These are phyloP conservation scores for Paramecium tetraurelia DNA, from an alignment of 73 alveolate genomes.

Conservation along the genomic window DNA sequence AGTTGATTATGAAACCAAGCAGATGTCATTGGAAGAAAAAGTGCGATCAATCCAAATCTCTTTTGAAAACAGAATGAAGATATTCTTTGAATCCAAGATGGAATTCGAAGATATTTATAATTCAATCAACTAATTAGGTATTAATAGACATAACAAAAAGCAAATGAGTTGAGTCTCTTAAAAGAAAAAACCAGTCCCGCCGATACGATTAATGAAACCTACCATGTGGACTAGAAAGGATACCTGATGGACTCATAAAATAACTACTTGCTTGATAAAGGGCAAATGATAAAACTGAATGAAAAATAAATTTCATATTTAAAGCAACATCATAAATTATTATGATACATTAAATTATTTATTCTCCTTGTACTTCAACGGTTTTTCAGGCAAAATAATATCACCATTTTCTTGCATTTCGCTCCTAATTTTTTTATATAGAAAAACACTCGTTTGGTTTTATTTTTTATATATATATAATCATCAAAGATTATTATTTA, in stretches of 20 bases:
- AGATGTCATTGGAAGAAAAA: slow-evolving; percentile 16
- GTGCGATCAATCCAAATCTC: background rate
- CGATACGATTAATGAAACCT: background rate
- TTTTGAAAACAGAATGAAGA: background rate
- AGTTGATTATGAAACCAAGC: background rate
- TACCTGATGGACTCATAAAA: slow-evolving; percentile 33
- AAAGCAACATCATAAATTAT: slow-evolving; percentile 3
- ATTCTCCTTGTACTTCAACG: too few species aligned
- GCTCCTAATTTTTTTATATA: too few species aligned
- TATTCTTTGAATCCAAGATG: background rate
- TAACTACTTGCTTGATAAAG: background rate
- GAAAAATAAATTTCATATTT: slow-evolving; percentile 2
- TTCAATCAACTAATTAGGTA: background rate
- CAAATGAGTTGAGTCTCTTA: background rate
- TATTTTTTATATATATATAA: too few species aligned
- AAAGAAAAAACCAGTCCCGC: background rate
- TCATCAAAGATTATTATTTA: too few species aligned
- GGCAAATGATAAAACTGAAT: background rate
- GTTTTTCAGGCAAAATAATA: too few species aligned
- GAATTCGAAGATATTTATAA: background rate
- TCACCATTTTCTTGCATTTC: too few species aligned
- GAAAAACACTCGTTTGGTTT: too few species aligned
- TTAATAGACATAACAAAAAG: background rate
- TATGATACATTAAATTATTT: background rate
- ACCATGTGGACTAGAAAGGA: background rate